phyloP scores from a whole-genome alignment of 2,329 filamentous ascomycete genomes.

The Ophioceras dolichostomum region DNA sequence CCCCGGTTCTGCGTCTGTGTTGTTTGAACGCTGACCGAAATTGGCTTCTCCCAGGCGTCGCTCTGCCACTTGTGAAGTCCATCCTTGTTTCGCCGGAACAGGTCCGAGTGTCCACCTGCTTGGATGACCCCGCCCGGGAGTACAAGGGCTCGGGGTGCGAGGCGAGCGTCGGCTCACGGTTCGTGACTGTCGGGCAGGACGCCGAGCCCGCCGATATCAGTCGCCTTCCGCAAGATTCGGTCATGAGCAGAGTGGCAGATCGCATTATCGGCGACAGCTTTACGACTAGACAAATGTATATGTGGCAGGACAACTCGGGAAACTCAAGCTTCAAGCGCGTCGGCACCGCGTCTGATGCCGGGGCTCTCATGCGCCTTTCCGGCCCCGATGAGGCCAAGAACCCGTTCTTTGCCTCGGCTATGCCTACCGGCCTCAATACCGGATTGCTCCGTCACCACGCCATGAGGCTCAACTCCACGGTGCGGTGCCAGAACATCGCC shows the following conservation, averaged over 20 bases:
- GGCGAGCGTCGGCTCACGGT: not conserved
- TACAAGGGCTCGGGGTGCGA: not conserved
- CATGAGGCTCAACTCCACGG: slow-evolving; percentile 3
- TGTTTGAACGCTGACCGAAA: not conserved
- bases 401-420: slow-evolving; percentile 1
- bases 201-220: not conserved
- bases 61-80: not conserved
- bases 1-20: not conserved
- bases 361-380: not conserved
- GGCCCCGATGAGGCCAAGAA: not conserved
- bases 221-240: not conserved
- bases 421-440: slow-evolving; percentile 1
- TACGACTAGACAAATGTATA: not conserved
- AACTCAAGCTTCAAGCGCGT: not conserved
- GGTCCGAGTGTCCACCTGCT: not conserved
- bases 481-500: not conserved
- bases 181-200: not conserved
- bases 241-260: not conserved
- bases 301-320: not conserved
- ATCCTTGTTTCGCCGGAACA: not conserved
- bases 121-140: not conserved
- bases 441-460: slow-evolving; percentile 4
- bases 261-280: not conserved
- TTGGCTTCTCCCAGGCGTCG: not conserved
- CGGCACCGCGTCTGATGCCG: not conserved